Evolutionary conservation across 2,329 filamentous ascomycete genomes (phyloP), one percentile per base, ranked within the genome.

Genomic region (Fusarium marasasianum): DNA sequence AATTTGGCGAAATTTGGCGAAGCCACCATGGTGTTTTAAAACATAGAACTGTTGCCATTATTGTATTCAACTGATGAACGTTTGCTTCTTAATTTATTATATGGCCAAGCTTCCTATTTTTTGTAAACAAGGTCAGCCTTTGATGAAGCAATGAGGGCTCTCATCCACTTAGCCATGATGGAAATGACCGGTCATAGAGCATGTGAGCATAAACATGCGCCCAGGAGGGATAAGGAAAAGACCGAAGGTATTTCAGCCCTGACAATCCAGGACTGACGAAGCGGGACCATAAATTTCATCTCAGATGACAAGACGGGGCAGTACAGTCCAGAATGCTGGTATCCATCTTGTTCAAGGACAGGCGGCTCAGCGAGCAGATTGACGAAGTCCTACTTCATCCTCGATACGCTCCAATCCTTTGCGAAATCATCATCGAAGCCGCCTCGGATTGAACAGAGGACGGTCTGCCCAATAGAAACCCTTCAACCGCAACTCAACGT

Each of bases 191-290:
- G 24, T 38, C 43, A 71, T 51, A 51, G 43, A 38, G 57, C n/a
- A 22, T 24, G 54, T 57, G 71, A 63, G 58, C 63, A 61, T 64
- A 44, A 48, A 35, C 33, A 35, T 35, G 33, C 33, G 14, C 33
- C 33, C 33, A 58, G 53, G 67, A 60, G 37, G 31, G 45, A 55
- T 48, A 43, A 62, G 45, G 43, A 63, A 48, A 53, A 63, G 33
- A 43, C 57, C 44, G 51, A 26, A 37, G n/a, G 63, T 38, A 48
- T 35, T 47, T 65, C 72, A 73, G 69, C 64, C 72, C 64, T 73
- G 72, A 75, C 26, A 45, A 70, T 70, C 38, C 57, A 73, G 69
- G 72, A 70, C 61, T 73, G 65, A 73, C n/a, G 43, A 63, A 58
- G 41, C 58, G 47, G 50, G 45, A 69, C 31, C 41, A 38, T 57